Conservation (phyloP, 768 basidiomycete genomes). For the Hygrophorus pudorinus region DNA sequence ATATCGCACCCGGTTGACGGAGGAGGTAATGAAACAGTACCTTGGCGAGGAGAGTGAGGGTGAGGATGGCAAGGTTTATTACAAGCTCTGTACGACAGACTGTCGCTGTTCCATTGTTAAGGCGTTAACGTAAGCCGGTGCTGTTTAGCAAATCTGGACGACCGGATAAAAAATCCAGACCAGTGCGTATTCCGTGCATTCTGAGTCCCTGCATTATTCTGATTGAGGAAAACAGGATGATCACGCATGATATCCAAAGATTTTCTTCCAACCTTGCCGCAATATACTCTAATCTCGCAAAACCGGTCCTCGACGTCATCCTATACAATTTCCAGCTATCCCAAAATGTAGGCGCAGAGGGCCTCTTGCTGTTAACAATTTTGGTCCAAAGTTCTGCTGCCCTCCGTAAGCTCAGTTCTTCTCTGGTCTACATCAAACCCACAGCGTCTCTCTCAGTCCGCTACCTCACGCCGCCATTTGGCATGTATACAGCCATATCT, state of each 20-base stretch:
- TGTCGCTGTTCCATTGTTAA: background rate
- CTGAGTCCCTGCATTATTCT: slow-evolving; percentile 1
- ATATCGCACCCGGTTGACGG: slow-evolving; percentile 79
- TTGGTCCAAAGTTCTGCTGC: slow-evolving; percentile 79
- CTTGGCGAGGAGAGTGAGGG: slow-evolving; percentile 62
- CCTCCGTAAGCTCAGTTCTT: slow-evolving; percentile 45
- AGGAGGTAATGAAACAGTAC: slow-evolving; percentile 75
- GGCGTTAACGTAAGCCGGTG: background rate
- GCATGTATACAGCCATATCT: slow-evolving; percentile 80
- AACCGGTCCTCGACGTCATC: slow-evolving; percentile 86
- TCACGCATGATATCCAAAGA: slow-evolving; percentile 90
- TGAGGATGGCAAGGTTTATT: slow-evolving; percentile 77
- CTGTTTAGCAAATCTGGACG: slow-evolving; percentile 76
- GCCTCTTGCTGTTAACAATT: slow-evolving; percentile 71
- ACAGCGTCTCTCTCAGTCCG: slow-evolving; percentile 48
- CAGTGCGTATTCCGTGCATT: slow-evolving; percentile 41
- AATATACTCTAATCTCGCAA: slow-evolving; percentile 90
- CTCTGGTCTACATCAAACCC: slow-evolving; percentile 1
- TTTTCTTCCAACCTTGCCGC: slow-evolving; percentile 87
- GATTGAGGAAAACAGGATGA: slow-evolving; percentile 48
- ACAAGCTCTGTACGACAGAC: slow-evolving; percentile 56
- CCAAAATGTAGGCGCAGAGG: slow-evolving; percentile 91
- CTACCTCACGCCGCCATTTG: slow-evolving; percentile 84
- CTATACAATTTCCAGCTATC: slow-evolving; percentile 95
- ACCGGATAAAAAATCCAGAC: slow-evolving; percentile 92